These are phyloP conservation scores for Pseudocercospora cruenta DNA, from an alignment of 2,329 filamentous ascomycete genomes.

Conservation along the genomic window DNA sequence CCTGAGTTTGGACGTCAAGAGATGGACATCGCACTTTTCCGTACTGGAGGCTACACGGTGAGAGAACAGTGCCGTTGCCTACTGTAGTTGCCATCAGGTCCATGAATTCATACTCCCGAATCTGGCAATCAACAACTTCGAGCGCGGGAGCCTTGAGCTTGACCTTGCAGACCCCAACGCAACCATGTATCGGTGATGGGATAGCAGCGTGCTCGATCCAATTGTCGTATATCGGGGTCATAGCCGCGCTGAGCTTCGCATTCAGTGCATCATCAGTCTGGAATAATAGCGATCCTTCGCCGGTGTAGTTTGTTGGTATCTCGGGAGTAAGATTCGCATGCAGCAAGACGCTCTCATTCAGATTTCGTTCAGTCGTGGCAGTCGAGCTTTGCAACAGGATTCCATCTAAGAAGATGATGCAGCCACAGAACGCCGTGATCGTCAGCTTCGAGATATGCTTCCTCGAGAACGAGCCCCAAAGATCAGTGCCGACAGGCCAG, in stretches of 20 bases:
- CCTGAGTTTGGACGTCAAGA: neutral
- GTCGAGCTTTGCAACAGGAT: conserved; percentile 14
- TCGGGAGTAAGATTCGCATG: neutral
- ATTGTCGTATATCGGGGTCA: neutral
- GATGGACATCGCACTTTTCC: neutral
- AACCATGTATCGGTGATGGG: neutral
- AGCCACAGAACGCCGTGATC: conserved; percentile 11
- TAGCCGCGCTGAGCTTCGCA: neutral
- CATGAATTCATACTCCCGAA: neutral
- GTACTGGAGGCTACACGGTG: neutral
- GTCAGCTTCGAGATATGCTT: neutral
- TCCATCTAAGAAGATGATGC: conserved; percentile 10
- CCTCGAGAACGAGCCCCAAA: conserved; percentile 3
- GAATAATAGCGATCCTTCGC: neutral
- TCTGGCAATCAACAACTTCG: neutral
- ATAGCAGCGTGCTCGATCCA: neutral
- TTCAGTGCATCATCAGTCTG: neutral
- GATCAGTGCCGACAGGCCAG: conserved; percentile 9
- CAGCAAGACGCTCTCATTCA: conserved; percentile 3
- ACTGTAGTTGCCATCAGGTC: neutral
- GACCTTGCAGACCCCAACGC: neutral
- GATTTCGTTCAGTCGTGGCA: neutral
- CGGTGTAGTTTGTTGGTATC: conserved; percentile 14
- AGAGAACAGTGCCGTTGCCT: neutral
- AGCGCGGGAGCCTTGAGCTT: neutral